These are phyloP conservation scores for Aspergillus felis DNA, from an alignment of 2,329 filamentous ascomycete genomes.

Conservation along the genomic window DNA sequence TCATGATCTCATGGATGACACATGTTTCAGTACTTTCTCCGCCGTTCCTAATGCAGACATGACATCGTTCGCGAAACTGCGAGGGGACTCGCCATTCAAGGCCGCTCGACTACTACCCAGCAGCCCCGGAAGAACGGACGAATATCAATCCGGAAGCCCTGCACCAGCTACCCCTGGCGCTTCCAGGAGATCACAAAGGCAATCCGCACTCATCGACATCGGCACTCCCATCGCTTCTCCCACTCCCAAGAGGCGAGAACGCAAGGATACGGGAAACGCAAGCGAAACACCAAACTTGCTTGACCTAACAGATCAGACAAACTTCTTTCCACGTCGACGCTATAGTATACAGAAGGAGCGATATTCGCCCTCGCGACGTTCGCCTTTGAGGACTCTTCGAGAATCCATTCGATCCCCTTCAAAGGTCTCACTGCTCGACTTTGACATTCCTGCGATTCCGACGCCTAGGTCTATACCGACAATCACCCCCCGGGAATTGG, in stretches of 20 bases:
- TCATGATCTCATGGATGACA: constrained; percentile 39
- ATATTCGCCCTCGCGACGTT: constrained; percentile 39
- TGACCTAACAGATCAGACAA: constrained; percentile 81
- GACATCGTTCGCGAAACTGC: constrained; percentile 74
- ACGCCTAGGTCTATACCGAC: constrained; percentile 88
- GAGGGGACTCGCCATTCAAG: constrained; percentile 58
- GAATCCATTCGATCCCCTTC: constrained; percentile 36
- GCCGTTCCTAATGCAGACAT: constrained; percentile 72
- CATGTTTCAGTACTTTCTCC: constrained; percentile 77
- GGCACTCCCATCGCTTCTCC: constrained; percentile 34
- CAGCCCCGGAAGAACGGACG: constrained; percentile 33
- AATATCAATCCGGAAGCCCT: constrained; percentile 13
- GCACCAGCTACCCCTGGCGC: constrained; percentile 47
- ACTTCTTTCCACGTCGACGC: constrained; percentile 51
- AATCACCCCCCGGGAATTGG: constrained; percentile 86
- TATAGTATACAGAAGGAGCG: constrained; percentile 36
- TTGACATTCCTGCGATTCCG: constrained; percentile 88
- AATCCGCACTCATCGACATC: constrained; percentile 29
- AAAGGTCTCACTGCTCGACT: constrained; percentile 73
- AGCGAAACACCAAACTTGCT: constrained; percentile 72
- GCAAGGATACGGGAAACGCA: constrained; percentile 39
- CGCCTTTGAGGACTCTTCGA: constrained; percentile 40
- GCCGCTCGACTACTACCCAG: constrained; percentile 35
- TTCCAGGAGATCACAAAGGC: constrained; percentile 35
- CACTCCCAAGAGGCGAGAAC: constrained; percentile 49